phyloP scores from a whole-genome alignment of 306 rosid genomes.

The Vachellia collinsii region DNA sequence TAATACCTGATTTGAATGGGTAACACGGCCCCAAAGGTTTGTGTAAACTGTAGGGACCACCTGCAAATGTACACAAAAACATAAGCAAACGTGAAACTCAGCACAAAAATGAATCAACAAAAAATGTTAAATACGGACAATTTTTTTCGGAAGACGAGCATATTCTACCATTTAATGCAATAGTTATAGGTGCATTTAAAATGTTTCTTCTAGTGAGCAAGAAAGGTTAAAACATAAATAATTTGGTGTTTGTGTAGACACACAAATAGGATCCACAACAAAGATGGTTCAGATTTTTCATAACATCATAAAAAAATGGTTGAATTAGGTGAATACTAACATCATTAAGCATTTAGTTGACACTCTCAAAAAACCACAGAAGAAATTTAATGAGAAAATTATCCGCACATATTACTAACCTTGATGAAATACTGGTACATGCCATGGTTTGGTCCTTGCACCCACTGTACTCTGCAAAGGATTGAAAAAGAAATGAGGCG shows the following conservation, averaged over 20 bases:
- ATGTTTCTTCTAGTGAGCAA: neutral
- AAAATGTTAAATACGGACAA: neutral
- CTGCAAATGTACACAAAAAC: slow-evolving; percentile 45
- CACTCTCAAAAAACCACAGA: neutral
- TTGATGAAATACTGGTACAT: slow-evolving; percentile 85
- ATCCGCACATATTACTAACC: slow-evolving; percentile 53
- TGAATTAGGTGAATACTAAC: slow-evolving; percentile 2
- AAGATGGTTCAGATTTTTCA: slow-evolving; percentile 16
- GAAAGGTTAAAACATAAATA: neutral
- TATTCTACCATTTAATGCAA: neutral
- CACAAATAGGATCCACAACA: slow-evolving; percentile 10
- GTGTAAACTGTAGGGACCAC: slow-evolving; percentile 89
- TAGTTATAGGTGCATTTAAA: neutral
- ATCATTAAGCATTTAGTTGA: slow-evolving; percentile 33
- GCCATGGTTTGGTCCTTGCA: slow-evolving; percentile 63
- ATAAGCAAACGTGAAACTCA: slow-evolving; percentile 26
- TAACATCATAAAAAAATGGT: neutral
- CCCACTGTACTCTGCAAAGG: slow-evolving; percentile 76
- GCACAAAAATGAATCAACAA: slow-evolving; percentile 3
- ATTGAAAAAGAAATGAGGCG: slow-evolving; percentile 22
- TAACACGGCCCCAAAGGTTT: slow-evolving; percentile 62
- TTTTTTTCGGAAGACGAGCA: slow-evolving; percentile 5
- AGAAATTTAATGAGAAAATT: slow-evolving; percentile 24
- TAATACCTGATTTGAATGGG: slow-evolving; percentile 85
- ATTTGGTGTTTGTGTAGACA: neutral